Evolutionary conservation across 768 basidiomycete species (phyloP), one percentile per base, ranked within the genome.

Genomic region (Pseudohyphozyma bogoriensis): DNA sequence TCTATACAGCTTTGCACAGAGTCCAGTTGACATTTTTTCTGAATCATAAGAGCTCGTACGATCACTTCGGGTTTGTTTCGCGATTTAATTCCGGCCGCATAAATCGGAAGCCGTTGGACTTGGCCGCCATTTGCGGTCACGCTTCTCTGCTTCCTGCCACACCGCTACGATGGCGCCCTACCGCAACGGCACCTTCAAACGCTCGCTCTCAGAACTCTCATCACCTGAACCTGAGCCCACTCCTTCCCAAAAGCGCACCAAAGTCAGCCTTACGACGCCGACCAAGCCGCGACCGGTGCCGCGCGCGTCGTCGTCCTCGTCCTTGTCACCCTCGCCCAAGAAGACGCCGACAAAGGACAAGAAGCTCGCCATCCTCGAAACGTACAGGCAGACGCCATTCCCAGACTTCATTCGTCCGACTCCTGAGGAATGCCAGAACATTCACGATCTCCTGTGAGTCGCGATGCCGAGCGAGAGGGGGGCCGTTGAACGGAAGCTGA

Each of bases 361-460:
- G 51, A 52, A 52, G 26, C 51, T 52, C 53, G 26, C 40, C 8
- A 28, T 29, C 26, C 31, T 32, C 28, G 9, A 39, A 5, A 39
- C 15, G 3, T 13, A 31, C 53, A 28, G 29, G 28, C 39, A 42
- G 10, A 28, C 69, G n/a, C 69, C 69, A 16, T 71, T 69, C 58
- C 66, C 66, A 4, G 60, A 62, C 20, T 64, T 49, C 56, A 20
- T 4, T 2, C 46, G 55, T 24, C 70, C 70, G 15, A 67, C 65
- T 5, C 47, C 58, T 0, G 44, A 39, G 0, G 62, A 71, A 32
- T 67, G 64, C 29, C 64, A 71, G 37, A 7, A 24, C 0, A 66
- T 71, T 6, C 55, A 57, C 42, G 68, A 69, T 46, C 47, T 63
- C 3, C 58, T 71, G 15, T 59, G n/a, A n/a, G n/a, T n/a, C n/a